Base-by-base conservation (phyloP, 2,329 filamentous ascomycete species). In the Fusarium nelsonii region DNA sequence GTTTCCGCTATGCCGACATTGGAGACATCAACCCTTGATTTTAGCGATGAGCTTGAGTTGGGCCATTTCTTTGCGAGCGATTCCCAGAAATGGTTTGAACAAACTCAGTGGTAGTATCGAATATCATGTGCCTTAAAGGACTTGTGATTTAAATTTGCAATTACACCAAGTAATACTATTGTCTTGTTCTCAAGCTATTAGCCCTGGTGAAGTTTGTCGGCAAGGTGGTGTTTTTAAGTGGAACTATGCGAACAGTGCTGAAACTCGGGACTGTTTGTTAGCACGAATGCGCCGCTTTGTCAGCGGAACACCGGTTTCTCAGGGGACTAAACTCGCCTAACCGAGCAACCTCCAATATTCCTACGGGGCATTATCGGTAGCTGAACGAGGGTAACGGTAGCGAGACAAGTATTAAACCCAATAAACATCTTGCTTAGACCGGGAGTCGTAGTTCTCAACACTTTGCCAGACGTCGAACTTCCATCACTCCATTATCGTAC, bases 21-120 rank as follows among this genome's bases (percentile, higher is more conserved):
- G 59, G 57, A 58, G 4, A 34, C 28, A 0, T 33, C 51, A 3
- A 18, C 26, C 3, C 18, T 46, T 6, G 52, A 18, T 0, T 51
- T 61, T 20, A 23, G 41, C 3, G 59, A 63, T 15, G 59, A 63
- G 18, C 57, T 63, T 45, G 59, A 63, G 30, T 6, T 63, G 6
- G 59, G 59, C 0, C 59, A 61, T 30, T 63, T 63, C 9, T 61
- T 63, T 12, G 36, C 57, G 0, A 63, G 40, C 2, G 59, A 61
- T 18, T 53, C 41, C 0, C 59, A 63, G 34, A 32, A 36, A 12
- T 63, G 59, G 59, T 63, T 63, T 9, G 59, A 60, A 4, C 58
- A 30, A 12, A 23, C 33, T 14, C 54, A 59, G 0, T 60, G 43
- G 58, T 26, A 43, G 4, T 30, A 23, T 23, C 23, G 6, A 23